phyloP scores from a whole-genome alignment of 78 protist species.

The Guillardia theta region DNA sequence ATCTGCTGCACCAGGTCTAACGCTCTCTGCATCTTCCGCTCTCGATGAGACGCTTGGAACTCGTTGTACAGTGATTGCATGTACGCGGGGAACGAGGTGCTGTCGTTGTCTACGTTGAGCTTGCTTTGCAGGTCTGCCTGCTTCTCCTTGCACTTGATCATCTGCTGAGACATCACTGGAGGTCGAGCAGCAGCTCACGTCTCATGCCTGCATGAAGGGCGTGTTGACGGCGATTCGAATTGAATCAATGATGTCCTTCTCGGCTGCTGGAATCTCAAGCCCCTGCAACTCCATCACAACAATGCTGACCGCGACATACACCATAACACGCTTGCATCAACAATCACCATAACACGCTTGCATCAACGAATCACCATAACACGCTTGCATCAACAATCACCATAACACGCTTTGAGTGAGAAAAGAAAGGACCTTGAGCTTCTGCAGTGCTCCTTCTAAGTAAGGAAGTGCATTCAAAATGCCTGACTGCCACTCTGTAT shows the following conservation, averaged over 20 bases:
- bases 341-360: background rate
- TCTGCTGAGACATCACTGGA: background rate
- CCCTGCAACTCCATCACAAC: background rate
- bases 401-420: background rate
- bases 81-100: too few relatives aligned
- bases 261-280: background rate
- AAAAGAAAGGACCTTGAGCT: background rate
- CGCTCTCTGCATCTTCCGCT: background rate
- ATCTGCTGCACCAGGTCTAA: background rate
- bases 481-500: background rate
- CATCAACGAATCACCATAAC: background rate
- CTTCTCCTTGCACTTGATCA: conserved; percentile 20
- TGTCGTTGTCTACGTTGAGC: too few relatives aligned
- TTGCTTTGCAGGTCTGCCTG: background rate
- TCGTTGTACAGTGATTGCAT: background rate
- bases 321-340: background rate
- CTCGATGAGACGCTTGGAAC: background rate
- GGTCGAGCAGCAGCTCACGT: background rate
- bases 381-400: background rate
- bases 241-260: background rate
- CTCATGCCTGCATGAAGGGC: conserved; percentile 4
- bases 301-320: background rate
- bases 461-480: background rate
- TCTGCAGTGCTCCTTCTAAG: background rate
- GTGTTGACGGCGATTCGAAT: background rate